A percentile compares a stretch with the other conserved stretches of the same genome.
These are phyloP conservation scores for Neofusicoccum parvum DNA, from an alignment of 2,329 filamentous ascomycete genomes.

Conservation along the genomic window DNA sequence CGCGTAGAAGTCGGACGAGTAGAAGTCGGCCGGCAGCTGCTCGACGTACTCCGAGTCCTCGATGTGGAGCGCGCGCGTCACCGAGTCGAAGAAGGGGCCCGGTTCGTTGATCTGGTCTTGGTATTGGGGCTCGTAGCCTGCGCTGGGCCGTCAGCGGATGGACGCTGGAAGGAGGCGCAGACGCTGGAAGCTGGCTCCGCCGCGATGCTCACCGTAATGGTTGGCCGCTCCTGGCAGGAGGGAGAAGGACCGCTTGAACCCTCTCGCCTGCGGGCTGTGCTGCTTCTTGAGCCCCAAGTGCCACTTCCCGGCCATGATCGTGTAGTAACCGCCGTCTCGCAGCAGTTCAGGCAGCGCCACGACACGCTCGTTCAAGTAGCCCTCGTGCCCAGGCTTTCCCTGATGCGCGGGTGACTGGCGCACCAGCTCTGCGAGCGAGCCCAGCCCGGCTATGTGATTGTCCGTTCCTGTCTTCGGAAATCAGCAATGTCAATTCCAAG, in stretches of 20 bases:
- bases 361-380: constrained; percentile 63
- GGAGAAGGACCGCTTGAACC: constrained; percentile 62
- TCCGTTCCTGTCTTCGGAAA: constrained; percentile 57
- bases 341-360: constrained; percentile 61
- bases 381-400: constrained; percentile 63
- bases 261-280: constrained; percentile 57
- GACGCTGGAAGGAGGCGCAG: no score
- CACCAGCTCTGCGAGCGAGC: constrained; percentile 44
- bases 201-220: constrained; percentile 46
- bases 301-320: constrained; percentile 60
- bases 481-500: constrained; percentile 22
- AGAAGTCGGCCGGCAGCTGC: constrained; percentile 33
- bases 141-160: no score
- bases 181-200: no score
- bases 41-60: constrained; percentile 37
- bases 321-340: constrained; percentile 61
- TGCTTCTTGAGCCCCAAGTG: constrained; percentile 63
- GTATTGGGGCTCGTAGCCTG: constrained; percentile 50
- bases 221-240: constrained; percentile 63
- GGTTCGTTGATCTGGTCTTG: constrained; percentile 32
- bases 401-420: constrained; percentile 56
- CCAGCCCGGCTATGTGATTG: constrained; percentile 61
- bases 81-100: constrained; percentile 44
- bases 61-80: constrained; percentile 38
- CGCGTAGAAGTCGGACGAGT: constrained; percentile 41